phyloP scores from a whole-genome alignment of 1,139 yeast genomes.

The Pneumocystis canis region DNA sequence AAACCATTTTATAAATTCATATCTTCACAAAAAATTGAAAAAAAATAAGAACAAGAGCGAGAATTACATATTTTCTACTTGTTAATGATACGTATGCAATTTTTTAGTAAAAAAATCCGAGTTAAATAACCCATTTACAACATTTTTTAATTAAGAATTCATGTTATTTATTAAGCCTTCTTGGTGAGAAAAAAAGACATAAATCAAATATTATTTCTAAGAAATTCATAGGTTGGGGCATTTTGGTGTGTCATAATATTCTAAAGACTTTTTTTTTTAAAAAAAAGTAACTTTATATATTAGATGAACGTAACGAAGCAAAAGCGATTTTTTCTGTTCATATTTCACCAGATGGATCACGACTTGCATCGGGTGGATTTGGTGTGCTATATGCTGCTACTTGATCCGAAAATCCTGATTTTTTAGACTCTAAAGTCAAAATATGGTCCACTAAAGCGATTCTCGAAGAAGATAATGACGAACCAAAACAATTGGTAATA shows the following conservation, averaged over 20 bases:
- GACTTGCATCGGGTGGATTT: constrained; percentile 87
- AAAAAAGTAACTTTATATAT: not conserved
- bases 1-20: not conserved
- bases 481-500: constrained; percentile 35
- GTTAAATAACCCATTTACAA: not conserved
- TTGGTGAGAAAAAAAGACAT: not conserved
- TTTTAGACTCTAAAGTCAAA: constrained; percentile 66
- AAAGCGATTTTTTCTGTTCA: constrained; percentile 55
- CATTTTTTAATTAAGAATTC: not conserved
- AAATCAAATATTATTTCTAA: not conserved
- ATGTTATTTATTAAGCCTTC: not conserved
- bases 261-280: not conserved
- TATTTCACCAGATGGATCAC: constrained; percentile 63
- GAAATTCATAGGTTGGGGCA: not conserved
- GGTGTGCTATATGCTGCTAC: constrained; percentile 16
- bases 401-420: not conserved
- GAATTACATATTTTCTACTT: not conserved
- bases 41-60: not conserved
- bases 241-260: not conserved
- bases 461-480: constrained; percentile 17
- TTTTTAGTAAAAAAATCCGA: not conserved
- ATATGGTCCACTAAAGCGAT: constrained; percentile 71
- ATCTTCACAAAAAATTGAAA: not conserved
- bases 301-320: constrained; percentile 1
- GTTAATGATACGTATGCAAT: not conserved